These are phyloP conservation scores for Sutorius australiensis DNA, from an alignment of 768 basidiomycete species.

Conservation along the genomic window DNA sequence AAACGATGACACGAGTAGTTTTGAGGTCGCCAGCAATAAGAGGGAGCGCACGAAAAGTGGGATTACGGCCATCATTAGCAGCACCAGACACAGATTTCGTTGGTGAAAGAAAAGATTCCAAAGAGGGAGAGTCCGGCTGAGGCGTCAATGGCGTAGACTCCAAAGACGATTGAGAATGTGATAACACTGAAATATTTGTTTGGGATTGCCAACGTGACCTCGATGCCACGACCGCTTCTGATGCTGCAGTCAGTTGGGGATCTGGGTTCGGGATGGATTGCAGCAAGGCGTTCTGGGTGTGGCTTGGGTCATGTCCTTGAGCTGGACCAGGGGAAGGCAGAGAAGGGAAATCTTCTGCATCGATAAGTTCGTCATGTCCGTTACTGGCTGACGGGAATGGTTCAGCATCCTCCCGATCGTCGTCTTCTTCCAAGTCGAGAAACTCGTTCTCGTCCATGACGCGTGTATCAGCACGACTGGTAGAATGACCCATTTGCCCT, in stretches of 20 bases:
- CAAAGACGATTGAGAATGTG: conserved; percentile 23
- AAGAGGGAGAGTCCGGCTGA: conserved; percentile 29
- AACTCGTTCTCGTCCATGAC: conserved; percentile 49
- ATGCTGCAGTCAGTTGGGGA: conserved; percentile 15
- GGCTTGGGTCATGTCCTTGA: conserved; percentile 7
- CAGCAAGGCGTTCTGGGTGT: conserved; percentile 7
- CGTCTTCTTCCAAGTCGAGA: conserved; percentile 53
- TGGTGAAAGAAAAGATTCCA: conserved; percentile 30
- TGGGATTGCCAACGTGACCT: conserved; percentile 24
- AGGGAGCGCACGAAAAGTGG: conserved; percentile 70
- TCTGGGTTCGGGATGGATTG: conserved; percentile 12
- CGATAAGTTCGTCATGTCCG: conserved; percentile 33
- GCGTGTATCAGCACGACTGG: conserved; percentile 3
- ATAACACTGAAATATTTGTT: conserved; percentile 17
- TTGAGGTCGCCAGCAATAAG: conserved; percentile 69
- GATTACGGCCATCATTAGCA: conserved; percentile 25
- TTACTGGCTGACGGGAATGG: conserved; percentile 7
- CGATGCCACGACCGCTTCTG: conserved; percentile 16
- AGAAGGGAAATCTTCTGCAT: conserved; percentile 50
- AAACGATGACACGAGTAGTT: conserved; percentile 65
- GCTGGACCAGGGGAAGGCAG: conserved; percentile 35
- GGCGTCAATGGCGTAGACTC: conserved; percentile 16
- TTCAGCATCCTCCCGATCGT: conserved; percentile 23
- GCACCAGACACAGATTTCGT: conserved; percentile 15
- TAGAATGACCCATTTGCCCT: neutral